A percentile compares a stretch with the other conserved stretches of the same genome.
These are phyloP conservation scores for Aspergillus ruber DNA, from an alignment of 2,329 filamentous ascomycete genomes.

Conservation along the genomic window DNA sequence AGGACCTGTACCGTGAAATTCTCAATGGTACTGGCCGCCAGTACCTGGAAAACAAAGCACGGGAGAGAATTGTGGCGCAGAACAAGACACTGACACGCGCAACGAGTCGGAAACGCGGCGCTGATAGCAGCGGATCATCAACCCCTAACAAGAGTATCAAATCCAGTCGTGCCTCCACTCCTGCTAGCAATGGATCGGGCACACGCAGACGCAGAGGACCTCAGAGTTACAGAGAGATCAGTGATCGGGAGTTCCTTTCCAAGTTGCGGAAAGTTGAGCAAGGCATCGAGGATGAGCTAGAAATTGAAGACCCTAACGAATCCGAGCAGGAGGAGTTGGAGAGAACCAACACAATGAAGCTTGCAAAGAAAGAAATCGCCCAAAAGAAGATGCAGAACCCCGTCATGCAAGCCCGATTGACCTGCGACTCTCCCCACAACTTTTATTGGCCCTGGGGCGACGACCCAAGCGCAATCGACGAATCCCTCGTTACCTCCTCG, in stretches of 20 bases:
- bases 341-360: slow-evolving; percentile 60
- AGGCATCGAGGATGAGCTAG: slow-evolving; percentile 54
- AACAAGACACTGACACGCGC: slow-evolving; percentile 31
- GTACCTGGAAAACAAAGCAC: slow-evolving; percentile 46
- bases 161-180: slow-evolving; percentile 69
- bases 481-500: slow-evolving; percentile 75
- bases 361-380: slow-evolving; percentile 81
- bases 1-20: slow-evolving; percentile 81
- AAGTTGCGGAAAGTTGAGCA: slow-evolving; percentile 47
- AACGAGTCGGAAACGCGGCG: slow-evolving; percentile 54
- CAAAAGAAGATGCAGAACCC: slow-evolving; percentile 91
- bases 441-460: slow-evolving; percentile 88
- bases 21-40: slow-evolving; percentile 64
- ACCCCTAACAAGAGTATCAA: slow-evolving; percentile 65
- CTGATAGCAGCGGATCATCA: slow-evolving; percentile 34
- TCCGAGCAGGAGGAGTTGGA: slow-evolving; percentile 57
- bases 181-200: slow-evolving; percentile 48
- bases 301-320: slow-evolving; percentile 37
- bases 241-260: slow-evolving; percentile 77
- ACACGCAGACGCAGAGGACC: slow-evolving; percentile 47
- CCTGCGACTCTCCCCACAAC: slow-evolving; percentile 91
- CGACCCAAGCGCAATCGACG: slow-evolving; percentile 59
- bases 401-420: slow-evolving; percentile 81
- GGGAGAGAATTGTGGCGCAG: slow-evolving; percentile 41
- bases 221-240: slow-evolving; percentile 62